phyloP scores from a whole-genome alignment of 208 protist species.

The Entamoeba moshkovskii region DNA sequence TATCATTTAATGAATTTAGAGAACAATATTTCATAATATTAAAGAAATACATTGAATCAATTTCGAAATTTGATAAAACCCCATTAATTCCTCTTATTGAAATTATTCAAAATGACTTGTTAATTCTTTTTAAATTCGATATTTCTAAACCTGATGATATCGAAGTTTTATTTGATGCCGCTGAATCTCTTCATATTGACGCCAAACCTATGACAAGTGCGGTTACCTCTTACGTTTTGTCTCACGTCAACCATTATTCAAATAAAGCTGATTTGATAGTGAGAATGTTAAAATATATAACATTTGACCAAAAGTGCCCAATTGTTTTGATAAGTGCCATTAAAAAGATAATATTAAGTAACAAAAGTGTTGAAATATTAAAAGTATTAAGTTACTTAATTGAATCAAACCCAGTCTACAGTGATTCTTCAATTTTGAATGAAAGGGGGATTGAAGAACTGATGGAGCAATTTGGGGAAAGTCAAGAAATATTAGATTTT shows the following conservation, averaged over 20 bases:
- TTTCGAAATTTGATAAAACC: background rate
- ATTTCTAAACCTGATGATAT: background rate
- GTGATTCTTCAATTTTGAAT: background rate
- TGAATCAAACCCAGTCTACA: background rate
- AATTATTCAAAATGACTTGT: background rate
- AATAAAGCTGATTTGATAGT: background rate
- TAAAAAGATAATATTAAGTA: background rate
- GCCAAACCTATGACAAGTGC: background rate
- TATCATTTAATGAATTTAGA: background rate
- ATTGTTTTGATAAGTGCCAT: background rate
- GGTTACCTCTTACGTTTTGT: background rate
- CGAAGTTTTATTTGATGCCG: background rate
- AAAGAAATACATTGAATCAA: background rate
- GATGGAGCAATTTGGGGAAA: background rate
- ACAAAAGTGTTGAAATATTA: background rate
- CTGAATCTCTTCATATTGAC: background rate
- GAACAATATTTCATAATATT: background rate
- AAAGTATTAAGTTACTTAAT: background rate
- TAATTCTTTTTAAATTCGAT: background rate
- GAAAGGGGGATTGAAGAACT: background rate
- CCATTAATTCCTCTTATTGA: background rate
- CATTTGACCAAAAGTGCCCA: background rate
- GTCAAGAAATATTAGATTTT: background rate
- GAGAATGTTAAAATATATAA: background rate
- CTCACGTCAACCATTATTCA: background rate